phyloP scores from a whole-genome alignment of 306 rosid species.

The Sicyos baderoa region DNA sequence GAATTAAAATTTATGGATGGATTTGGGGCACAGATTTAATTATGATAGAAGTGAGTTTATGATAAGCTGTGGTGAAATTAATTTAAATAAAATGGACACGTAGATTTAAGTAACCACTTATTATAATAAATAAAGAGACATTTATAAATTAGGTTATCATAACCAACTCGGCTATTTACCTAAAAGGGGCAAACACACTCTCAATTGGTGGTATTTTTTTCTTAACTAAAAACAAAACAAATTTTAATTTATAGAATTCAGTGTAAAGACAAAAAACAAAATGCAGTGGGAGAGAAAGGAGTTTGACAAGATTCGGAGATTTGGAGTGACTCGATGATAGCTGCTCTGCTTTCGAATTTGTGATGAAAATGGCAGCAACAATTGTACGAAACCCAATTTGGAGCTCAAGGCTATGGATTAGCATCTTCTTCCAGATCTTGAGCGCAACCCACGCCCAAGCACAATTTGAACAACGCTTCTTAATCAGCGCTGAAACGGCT shows the following conservation, averaged over 20 bases:
- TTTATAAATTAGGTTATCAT: no score
- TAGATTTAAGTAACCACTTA: no score
- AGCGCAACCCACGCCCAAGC: not conserved
- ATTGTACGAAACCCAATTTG: not conserved
- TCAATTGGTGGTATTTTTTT: no score
- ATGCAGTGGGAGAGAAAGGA: constrained; percentile 7
- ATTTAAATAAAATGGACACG: no score
- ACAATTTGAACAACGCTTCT: not conserved
- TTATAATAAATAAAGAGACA: no score
- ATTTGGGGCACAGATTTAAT: no score
- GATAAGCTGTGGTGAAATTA: no score
- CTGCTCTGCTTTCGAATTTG: constrained; percentile 9
- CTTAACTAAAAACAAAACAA: no score
- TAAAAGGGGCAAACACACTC: no score
- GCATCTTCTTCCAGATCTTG: constrained; percentile 10
- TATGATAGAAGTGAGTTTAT: no score
- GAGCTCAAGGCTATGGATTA: constrained; percentile 8
- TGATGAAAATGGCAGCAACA: constrained; percentile 2
- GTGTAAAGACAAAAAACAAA: constrained; percentile 5
- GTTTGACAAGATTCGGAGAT: constrained; percentile 16
- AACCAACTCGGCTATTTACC: no score
- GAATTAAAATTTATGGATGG: no score
- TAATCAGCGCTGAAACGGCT: constrained; percentile 15
- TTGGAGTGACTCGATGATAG: not conserved
- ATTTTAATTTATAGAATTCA: not conserved